These are phyloP conservation scores for Hyphopichia buzzinii DNA, from an alignment of 1,139 yeast genomes.

Conservation along the genomic window DNA sequence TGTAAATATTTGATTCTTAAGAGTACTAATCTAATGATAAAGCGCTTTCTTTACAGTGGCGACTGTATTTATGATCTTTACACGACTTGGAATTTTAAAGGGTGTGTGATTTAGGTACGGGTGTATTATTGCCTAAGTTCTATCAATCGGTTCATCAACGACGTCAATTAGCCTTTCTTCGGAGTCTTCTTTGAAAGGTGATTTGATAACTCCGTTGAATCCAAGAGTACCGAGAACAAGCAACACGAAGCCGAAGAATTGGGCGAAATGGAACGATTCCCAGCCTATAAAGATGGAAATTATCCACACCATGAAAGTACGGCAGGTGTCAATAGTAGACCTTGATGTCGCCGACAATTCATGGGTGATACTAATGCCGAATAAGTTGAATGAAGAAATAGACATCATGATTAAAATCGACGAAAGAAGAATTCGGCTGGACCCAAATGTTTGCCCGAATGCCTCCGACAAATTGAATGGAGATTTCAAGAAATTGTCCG, in stretches of 20 bases:
- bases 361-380: conserved; percentile 70
- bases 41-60: background rate
- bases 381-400: conserved; percentile 70
- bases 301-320: conserved; percentile 76
- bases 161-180: conserved; percentile 7
- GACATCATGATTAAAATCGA: conserved; percentile 69
- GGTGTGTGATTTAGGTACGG: background rate
- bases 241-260: conserved; percentile 60
- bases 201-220: conserved; percentile 65
- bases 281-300: conserved; percentile 75
- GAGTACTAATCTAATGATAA: too few species aligned
- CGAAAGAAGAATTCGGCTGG: conserved; percentile 43
- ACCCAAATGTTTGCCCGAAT: conserved; percentile 47
- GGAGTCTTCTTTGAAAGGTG: conserved; percentile 33
- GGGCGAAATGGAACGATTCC: conserved; percentile 65
- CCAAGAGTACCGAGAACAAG: conserved; percentile 73
- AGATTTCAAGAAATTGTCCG: conserved; percentile 36
- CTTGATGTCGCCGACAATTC: conserved; percentile 72
- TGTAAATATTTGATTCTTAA: too few species aligned
- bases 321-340: conserved; percentile 75
- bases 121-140: conserved; percentile 6
- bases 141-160: conserved; percentile 11
- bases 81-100: conserved; percentile 2
- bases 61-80: conserved; percentile 3
- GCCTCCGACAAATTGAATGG: conserved; percentile 60